Evolutionary conservation across 768 basidiomycete genomes (phyloP).

Genomic region (button mushroom (Agaricus bisporus)): DNA sequence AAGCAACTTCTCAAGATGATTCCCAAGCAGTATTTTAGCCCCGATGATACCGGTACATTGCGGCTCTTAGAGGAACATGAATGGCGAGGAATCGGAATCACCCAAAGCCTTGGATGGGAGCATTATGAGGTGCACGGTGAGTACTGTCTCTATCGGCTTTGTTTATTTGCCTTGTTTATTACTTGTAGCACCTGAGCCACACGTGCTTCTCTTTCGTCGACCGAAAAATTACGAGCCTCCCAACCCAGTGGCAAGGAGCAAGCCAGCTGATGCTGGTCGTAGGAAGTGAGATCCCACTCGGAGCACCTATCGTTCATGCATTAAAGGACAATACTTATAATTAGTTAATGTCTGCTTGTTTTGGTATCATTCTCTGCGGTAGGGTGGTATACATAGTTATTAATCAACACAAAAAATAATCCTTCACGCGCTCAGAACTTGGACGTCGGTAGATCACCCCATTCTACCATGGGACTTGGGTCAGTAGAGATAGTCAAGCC

Average conservation of each 20-base stretch:
- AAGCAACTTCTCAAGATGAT: conserved; percentile 92
- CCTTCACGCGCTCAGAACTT: conserved; percentile 34
- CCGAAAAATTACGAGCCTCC: conserved; percentile 60
- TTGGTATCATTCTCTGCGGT: conserved; percentile 3
- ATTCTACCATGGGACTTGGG: conserved; percentile 64
- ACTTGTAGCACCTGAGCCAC: conserved; percentile 77
- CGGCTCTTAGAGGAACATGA: conserved; percentile 82
- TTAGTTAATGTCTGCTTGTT: conserved; percentile 2
- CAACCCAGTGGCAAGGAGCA: conserved; percentile 35
- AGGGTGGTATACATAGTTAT: not conserved
- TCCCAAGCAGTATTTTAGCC: conserved; percentile 78
- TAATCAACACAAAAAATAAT: not conserved
- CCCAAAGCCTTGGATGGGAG: conserved; percentile 94
- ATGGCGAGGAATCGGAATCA: conserved; percentile 96
- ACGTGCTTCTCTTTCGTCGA: conserved; percentile 90
- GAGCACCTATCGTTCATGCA: not conserved
- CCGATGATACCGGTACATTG: conserved; percentile 69
- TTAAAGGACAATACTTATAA: not conserved
- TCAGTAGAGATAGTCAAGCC: conserved; percentile 46
- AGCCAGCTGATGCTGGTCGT: conserved; percentile 19
- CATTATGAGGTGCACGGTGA: conserved; percentile 96
- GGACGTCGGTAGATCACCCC: conserved; percentile 65
- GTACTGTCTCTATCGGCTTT: conserved; percentile 12
- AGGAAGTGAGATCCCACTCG: conserved; percentile 25
- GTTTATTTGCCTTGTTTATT: not conserved